These are phyloP conservation scores for Pelargonium cotyledonis DNA, from an alignment of 441 rosid genomes.

Conservation along the genomic window DNA sequence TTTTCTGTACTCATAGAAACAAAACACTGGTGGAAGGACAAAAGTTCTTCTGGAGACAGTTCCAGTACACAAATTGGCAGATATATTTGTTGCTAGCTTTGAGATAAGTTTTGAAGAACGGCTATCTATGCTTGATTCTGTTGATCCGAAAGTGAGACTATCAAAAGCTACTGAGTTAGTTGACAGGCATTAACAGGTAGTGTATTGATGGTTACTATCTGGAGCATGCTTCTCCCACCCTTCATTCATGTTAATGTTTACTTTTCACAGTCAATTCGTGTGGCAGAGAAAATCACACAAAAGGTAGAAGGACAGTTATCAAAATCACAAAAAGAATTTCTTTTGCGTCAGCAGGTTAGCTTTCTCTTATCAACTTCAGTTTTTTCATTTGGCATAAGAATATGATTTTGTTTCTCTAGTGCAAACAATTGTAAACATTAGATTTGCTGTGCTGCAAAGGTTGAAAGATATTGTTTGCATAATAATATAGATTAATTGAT, in stretches of 20 bases:
- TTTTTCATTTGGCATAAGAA: background rate
- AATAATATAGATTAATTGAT: background rate
- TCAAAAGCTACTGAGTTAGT: slow-evolving; percentile 96
- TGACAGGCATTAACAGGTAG: slow-evolving; percentile 94
- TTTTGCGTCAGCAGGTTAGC: slow-evolving; percentile 94
- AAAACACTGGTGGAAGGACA: slow-evolving; percentile 91
- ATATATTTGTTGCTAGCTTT: slow-evolving; percentile 98
- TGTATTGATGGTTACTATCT: slow-evolving; percentile 19
- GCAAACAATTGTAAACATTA: background rate
- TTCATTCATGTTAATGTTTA: slow-evolving; percentile 25
- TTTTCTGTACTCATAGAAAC: slow-evolving; percentile 48
- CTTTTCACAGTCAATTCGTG: slow-evolving; percentile 92
- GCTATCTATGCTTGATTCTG: slow-evolving; percentile 85
- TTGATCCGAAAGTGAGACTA: slow-evolving; percentile 84
- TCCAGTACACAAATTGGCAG: slow-evolving; percentile 94
- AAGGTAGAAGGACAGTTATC: slow-evolving; percentile 98
- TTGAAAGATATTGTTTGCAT: too few species aligned
- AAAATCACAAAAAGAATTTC: slow-evolving; percentile 98
- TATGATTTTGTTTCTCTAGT: background rate
- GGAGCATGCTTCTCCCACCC: slow-evolving; percentile 16
- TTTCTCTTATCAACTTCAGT: slow-evolving; percentile 17
- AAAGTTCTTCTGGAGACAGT: slow-evolving; percentile 95
- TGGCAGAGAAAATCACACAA: slow-evolving; percentile 95
- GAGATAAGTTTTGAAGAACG: slow-evolving; percentile 99
- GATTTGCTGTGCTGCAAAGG: background rate